Conservation (phyloP, 2,329 filamentous ascomycete genomes). For the Penicillium griseofulvum region DNA sequence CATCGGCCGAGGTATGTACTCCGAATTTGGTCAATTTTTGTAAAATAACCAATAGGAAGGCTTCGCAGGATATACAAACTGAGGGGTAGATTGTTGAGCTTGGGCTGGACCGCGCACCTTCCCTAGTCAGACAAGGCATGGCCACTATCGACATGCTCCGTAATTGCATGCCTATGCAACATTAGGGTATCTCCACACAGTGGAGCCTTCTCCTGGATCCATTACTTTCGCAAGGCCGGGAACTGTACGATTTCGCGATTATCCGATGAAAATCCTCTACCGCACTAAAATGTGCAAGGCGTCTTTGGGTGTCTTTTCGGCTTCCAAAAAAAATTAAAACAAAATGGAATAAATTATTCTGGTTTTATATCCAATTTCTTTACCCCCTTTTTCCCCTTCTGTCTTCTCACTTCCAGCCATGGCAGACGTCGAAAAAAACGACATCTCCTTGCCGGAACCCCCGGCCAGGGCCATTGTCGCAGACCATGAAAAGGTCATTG, state of each 20-base stretch:
- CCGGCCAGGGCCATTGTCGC: constrained; percentile 9
- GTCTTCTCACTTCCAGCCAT: constrained; percentile 2
- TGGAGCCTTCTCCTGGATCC: constrained; percentile 4
- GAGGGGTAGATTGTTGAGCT: constrained; percentile 7
- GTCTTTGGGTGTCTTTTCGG: background rate
- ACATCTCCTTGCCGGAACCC: constrained; percentile 3
- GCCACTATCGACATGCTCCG: background rate
- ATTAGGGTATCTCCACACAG: constrained; percentile 10
- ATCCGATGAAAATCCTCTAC: background rate
- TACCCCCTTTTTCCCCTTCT: background rate
- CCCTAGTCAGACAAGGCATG: background rate
- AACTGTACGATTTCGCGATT: constrained; percentile 4
- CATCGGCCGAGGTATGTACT: constrained; percentile 2
- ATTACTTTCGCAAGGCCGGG: background rate
- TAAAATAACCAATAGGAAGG: background rate
- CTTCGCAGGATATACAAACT: background rate
- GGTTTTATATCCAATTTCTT: background rate
- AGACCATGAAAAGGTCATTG: background rate
- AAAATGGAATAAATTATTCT: background rate
- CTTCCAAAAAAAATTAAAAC: background rate
- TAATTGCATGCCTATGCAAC: background rate
- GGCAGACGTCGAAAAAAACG: constrained; percentile 14
- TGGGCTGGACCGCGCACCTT: constrained; percentile 6
- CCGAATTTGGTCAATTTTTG: background rate
- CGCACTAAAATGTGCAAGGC: constrained; percentile 1